A percentile compares a stretch with the other conserved stretches of the same genome.
These are phyloP conservation scores for Gautieria morchelliformis DNA, from an alignment of 768 basidiomycete species.

Conservation along the genomic window DNA sequence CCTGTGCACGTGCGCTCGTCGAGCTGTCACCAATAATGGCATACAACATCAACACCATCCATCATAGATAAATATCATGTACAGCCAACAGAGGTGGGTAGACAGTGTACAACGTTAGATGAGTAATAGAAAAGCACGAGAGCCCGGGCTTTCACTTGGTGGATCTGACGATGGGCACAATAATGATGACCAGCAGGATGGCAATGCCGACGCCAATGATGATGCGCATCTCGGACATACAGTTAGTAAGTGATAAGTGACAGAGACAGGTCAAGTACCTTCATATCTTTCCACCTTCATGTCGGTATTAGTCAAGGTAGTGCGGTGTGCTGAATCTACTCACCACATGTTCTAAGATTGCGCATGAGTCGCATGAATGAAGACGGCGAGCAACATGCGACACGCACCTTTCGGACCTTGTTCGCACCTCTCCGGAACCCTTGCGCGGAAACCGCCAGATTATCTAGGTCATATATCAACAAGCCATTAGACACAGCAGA, in stretches of 20 bases:
- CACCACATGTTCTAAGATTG: constrained; percentile 78
- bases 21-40: no score
- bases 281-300: constrained; percentile 94
- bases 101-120: background rate
- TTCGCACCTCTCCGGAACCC: constrained; percentile 97
- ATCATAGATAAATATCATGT: background rate
- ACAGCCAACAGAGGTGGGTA: background rate
- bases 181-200: constrained; percentile 90
- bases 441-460: constrained; percentile 96
- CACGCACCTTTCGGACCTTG: constrained; percentile 84
- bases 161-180: constrained; percentile 89
- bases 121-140: background rate
- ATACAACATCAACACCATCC: background rate
- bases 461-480: constrained; percentile 46
- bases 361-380: background rate
- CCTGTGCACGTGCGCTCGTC: no score
- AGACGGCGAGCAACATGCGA: constrained; percentile 12
- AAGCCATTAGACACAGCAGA: background rate
- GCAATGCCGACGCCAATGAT: constrained; percentile 87
- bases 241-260: background rate
- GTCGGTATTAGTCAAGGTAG: constrained; percentile 2
- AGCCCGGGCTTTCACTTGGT: constrained; percentile 34
- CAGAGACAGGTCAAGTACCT: constrained; percentile 40
- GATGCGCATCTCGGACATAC: constrained; percentile 74
- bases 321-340: constrained; percentile 22